Evolutionary conservation across 2,329 filamentous ascomycete genomes (phyloP), one percentile per base, ranked within the genome.

Genomic region (Penicillium paneum): DNA sequence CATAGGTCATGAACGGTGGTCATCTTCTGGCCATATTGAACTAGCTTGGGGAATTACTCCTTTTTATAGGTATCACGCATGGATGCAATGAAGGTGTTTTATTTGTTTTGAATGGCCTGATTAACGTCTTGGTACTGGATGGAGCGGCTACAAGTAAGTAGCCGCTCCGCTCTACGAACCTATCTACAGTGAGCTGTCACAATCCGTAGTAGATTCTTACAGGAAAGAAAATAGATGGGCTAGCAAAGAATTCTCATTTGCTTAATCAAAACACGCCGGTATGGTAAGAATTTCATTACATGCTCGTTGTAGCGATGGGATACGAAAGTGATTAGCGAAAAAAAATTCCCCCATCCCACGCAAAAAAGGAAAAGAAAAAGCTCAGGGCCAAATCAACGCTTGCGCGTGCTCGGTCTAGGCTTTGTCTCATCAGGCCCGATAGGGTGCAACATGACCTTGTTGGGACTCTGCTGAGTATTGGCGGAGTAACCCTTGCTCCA

Each of bases 401-500:
- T 78, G 60, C 74, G 68, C 19, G 70, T 67, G 57, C 69, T 72
- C n/a, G 78, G 75, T 59, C 78, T 72, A 31, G 81, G 82, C 65
- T 83, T 85, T 45, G 84, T 83, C 67, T 87, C 84, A 44, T 86
- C 84, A n/a, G 78, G 79, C 31, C 76, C 77, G 12, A 95, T 84
- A 1, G 89, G 86, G 70, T 95, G 90, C 71, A 96, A 80, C 86
- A 91, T 91, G 49, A 94, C 86, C 78, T 94, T 94, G 73, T 84
- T 89, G 8, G 89, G 84, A 21, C 67, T 66, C 50, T 81, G 82
- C 54, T 85, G 85, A 26, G 80, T 94, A 76, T 97, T 97, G 62
- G 81, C 84, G 61, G 89, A 84, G 77, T 93, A 97, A 15, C 94
- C 94, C 79, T 99, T 97, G 77, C 89, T 91, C 94, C 94, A 99